Percentiles rank a stretch among this genome's conserved stretches.
Conservation (phyloP, 352 stramenopile species). For the Phytophthora palmivora region DNA sequence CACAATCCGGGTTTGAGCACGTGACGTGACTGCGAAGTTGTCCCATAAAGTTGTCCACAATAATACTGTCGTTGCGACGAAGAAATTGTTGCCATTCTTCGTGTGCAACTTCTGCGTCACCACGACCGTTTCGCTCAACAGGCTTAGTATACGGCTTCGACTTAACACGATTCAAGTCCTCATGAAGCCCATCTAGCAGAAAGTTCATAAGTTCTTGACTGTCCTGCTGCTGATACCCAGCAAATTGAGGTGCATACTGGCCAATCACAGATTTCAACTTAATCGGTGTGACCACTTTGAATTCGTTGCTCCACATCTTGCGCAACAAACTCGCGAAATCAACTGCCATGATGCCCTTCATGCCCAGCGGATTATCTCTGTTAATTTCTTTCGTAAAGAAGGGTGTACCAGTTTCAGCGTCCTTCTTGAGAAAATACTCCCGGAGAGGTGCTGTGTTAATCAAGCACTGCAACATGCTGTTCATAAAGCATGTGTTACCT, state of each 20-base stretch:
- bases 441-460: conserved; percentile 93
- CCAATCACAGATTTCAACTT: conserved; percentile 88
- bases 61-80: conserved; percentile 92
- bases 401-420: conserved; percentile 54
- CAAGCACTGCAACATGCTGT: conserved; percentile 93
- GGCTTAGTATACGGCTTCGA: conserved; percentile 82
- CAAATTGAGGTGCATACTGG: conserved; percentile 89
- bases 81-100: conserved; percentile 90
- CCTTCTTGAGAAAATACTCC: conserved; percentile 91
- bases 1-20: conserved; percentile 79
- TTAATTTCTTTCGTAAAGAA: conserved; percentile 92
- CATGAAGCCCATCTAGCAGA: conserved; percentile 91
- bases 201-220: conserved; percentile 94
- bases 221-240: conserved; percentile 91
- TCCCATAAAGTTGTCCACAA: conserved; percentile 92
- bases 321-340: conserved; percentile 95
- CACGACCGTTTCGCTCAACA: conserved; percentile 75
- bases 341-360: conserved; percentile 94
- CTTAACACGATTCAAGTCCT: conserved; percentile 91
- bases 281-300: conserved; percentile 77
- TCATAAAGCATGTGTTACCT: conserved; percentile 88
- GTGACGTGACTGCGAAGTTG: conserved; percentile 90
- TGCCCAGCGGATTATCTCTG: conserved; percentile 93
- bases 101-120: conserved; percentile 66
- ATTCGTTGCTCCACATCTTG: conserved; percentile 95